A percentile compares a stretch with the other conserved stretches of the same genome.
Conservation (phyloP, 371 early-diverging fungal genomes). For the Syncephalastrum contaminatum region DNA sequence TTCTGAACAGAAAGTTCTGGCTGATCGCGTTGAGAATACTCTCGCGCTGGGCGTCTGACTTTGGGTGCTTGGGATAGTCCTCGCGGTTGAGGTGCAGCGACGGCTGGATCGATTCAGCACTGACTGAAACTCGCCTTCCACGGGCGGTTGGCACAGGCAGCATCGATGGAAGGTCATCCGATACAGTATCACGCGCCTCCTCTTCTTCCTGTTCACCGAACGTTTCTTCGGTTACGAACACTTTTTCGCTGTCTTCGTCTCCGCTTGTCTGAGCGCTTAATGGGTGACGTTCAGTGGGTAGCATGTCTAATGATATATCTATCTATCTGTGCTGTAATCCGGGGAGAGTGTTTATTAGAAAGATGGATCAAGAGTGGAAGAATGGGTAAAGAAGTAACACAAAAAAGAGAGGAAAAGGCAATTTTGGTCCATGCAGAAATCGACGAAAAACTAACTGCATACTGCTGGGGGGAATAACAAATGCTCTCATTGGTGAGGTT, state of each 20-base stretch:
- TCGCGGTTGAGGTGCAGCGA: constrained; percentile 55
- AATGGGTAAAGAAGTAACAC: too few species aligned
- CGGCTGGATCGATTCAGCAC: constrained; percentile 96
- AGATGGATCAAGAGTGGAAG: too few species aligned
- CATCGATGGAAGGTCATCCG: constrained; percentile 22
- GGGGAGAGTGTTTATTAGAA: too few species aligned
- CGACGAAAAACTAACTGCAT: too few species aligned
- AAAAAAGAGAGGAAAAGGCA: too few species aligned
- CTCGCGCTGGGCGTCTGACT: constrained; percentile 78
- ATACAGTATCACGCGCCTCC: constrained; percentile 29
- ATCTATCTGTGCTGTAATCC: too few species aligned
- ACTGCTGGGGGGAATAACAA: too few species aligned
- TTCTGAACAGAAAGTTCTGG: constrained; percentile 90
- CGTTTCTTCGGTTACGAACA: too few species aligned
- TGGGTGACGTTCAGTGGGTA: constrained; percentile 5
- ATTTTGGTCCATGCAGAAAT: too few species aligned
- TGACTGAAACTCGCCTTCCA: constrained; percentile 93
- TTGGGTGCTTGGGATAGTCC: constrained; percentile 84
- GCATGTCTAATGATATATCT: too few species aligned
- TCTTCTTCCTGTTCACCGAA: constrained; percentile 29
- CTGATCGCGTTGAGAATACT: constrained; percentile 80
- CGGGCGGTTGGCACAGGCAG: constrained; percentile 65
- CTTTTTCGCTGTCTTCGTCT: background rate
- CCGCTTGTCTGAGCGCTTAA: constrained; percentile 4
- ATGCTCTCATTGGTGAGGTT: too few species aligned